These are phyloP conservation scores for Coleophoma eucalyptorum DNA, from an alignment of 2,329 filamentous ascomycete species.

Conservation along the genomic window DNA sequence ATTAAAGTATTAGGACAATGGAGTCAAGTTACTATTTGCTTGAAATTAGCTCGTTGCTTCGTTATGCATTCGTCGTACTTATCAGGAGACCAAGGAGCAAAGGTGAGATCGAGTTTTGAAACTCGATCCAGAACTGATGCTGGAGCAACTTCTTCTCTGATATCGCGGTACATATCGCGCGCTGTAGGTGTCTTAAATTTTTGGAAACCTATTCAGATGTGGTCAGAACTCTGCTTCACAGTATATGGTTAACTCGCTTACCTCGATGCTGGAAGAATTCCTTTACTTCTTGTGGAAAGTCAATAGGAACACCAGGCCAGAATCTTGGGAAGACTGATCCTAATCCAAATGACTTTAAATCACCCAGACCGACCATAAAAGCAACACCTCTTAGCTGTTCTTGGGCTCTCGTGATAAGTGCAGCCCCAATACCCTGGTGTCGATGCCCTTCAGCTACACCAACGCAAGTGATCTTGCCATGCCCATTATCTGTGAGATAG, in stretches of 20 bases:
- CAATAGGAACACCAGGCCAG: constrained; percentile 38
- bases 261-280: constrained; percentile 36
- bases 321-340: constrained; percentile 37
- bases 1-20: background rate
- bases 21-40: constrained; percentile 27
- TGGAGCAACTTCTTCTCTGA: constrained; percentile 29
- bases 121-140: constrained; percentile 31
- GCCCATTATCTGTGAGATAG: constrained; percentile 23
- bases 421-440: constrained; percentile 33
- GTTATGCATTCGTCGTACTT: constrained; percentile 33
- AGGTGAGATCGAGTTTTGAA: constrained; percentile 29
- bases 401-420: constrained; percentile 26
- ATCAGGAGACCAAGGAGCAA: constrained; percentile 30
- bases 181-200: constrained; percentile 17
- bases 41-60: constrained; percentile 34
- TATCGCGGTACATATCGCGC: constrained; percentile 35
- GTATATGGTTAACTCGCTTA: constrained; percentile 24
- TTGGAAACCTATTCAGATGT: constrained; percentile 14
- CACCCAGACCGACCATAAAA: constrained; percentile 17
- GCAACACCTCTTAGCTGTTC: constrained; percentile 21
- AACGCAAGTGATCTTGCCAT: constrained; percentile 29
- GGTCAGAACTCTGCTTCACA: constrained; percentile 10
- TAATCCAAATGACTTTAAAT: constrained; percentile 17
- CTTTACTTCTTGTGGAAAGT: constrained; percentile 29
- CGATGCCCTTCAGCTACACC: constrained; percentile 31